Conservation (phyloP, 805 yeast species). For the Wickerhamomyces queroliae region DNA sequence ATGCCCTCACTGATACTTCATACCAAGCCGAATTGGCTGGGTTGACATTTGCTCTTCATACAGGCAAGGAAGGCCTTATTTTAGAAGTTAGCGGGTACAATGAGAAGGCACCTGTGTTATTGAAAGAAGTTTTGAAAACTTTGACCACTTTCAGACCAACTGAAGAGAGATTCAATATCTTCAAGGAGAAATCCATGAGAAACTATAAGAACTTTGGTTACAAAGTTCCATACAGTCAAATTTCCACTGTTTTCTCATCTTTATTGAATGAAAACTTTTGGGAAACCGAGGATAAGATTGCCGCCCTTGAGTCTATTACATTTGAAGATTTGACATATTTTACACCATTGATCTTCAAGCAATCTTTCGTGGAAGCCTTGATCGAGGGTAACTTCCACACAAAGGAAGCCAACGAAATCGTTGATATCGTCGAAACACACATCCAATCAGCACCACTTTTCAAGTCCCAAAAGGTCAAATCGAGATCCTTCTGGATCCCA, state of each 20-base stretch:
- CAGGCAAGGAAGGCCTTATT: constrained; percentile 66
- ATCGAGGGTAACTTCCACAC: constrained; percentile 67
- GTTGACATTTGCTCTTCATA: constrained; percentile 47
- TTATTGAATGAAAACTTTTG: constrained; percentile 72
- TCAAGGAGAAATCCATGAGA: constrained; percentile 59
- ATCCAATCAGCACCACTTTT: constrained; percentile 35
- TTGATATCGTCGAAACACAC: constrained; percentile 32
- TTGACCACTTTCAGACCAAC: constrained; percentile 45
- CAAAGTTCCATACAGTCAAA: constrained; percentile 74
- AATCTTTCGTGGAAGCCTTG: constrained; percentile 64
- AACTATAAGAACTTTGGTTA: constrained; percentile 64
- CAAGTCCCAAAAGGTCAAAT: constrained; percentile 36
- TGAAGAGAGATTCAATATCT: constrained; percentile 55
- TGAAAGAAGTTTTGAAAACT: constrained; percentile 53
- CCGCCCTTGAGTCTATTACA: constrained; percentile 37
- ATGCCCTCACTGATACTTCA: constrained; percentile 65
- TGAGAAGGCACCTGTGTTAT: constrained; percentile 65
- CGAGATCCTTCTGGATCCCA: constrained; percentile 38
- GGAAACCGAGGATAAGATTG: constrained; percentile 54
- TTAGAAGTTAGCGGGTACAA: constrained; percentile 74
- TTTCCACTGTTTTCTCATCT: constrained; percentile 54
- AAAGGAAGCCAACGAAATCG: constrained; percentile 47
- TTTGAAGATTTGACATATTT: constrained; percentile 47
- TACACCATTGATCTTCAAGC: constrained; percentile 46
- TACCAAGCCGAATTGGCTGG: constrained; percentile 87